Evolutionary conservation across 345 rosid species (phyloP).

Genomic region (Trapa incisa): DNA sequence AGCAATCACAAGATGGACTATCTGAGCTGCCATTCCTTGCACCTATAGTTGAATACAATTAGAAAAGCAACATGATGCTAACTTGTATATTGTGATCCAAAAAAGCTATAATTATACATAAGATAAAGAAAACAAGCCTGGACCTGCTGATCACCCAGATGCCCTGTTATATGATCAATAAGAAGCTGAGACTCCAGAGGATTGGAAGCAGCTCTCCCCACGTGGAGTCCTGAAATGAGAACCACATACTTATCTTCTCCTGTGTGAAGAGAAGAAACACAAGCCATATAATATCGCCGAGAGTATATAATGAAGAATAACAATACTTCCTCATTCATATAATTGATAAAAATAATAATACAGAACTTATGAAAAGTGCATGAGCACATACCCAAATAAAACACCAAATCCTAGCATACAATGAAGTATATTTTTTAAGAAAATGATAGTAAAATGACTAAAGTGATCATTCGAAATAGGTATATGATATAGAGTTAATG

Average conservation of each 20-base stretch:
- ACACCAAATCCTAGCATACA: background rate
- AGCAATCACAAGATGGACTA: constrained; percentile 82
- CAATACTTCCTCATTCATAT: background rate
- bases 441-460: background rate
- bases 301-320: background rate
- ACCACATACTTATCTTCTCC: constrained; percentile 81
- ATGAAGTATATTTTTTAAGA: too few relatives aligned
- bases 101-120: constrained; percentile 7
- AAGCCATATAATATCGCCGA: background rate
- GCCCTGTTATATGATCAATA: constrained; percentile 91
- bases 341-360: background rate
- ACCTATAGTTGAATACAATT: constrained; percentile 30
- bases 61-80: background rate
- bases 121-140: constrained; percentile 6
- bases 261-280: constrained; percentile 20
- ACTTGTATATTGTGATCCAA: constrained; percentile 3
- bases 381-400: background rate
- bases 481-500: background rate
- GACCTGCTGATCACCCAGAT: constrained; percentile 86
- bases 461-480: background rate
- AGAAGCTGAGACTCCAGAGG: constrained; percentile 93
- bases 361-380: background rate
- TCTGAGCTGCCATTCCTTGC: constrained; percentile 61
- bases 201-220: constrained; percentile 58
- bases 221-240: constrained; percentile 66